These are phyloP conservation scores for Alternaria triticimaculans DNA, from an alignment of 2,329 filamentous ascomycete species.

Conservation along the genomic window DNA sequence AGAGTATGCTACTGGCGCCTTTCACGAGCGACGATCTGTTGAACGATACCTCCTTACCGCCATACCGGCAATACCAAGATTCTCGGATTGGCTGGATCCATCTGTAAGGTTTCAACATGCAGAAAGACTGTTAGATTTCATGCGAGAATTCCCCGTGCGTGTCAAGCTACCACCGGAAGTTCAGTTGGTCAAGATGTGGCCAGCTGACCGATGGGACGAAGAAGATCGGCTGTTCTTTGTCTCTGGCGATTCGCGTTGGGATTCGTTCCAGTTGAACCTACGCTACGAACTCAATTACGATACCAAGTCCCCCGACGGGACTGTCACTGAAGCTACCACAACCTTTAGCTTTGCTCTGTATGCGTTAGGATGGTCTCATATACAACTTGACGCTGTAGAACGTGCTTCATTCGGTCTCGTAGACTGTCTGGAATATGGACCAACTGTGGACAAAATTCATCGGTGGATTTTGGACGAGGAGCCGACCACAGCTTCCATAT, in stretches of 20 bases:
- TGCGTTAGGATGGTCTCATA: background rate
- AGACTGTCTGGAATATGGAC: background rate
- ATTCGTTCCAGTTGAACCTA: background rate
- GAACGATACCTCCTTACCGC: background rate
- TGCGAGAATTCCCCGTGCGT: background rate
- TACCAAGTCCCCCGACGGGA: background rate
- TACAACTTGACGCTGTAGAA: background rate
- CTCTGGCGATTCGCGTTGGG: background rate
- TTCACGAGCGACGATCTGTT: background rate
- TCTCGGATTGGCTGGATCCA: background rate
- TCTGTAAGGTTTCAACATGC: background rate
- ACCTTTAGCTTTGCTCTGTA: background rate
- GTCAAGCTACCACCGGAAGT: background rate
- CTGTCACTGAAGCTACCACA: background rate
- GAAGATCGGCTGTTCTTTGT: background rate
- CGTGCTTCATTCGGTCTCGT: background rate
- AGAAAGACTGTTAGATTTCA: background rate
- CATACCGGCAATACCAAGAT: background rate
- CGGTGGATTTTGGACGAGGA: background rate
- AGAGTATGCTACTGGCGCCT: background rate
- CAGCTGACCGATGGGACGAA: background rate
- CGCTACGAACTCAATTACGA: background rate
- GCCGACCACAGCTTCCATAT: background rate
- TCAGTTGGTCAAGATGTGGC: background rate
- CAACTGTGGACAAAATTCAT: background rate